These are phyloP conservation scores for Saccharomyces hybrid DNA, from an alignment of 1,139 yeast genomes.

Conservation along the genomic window DNA sequence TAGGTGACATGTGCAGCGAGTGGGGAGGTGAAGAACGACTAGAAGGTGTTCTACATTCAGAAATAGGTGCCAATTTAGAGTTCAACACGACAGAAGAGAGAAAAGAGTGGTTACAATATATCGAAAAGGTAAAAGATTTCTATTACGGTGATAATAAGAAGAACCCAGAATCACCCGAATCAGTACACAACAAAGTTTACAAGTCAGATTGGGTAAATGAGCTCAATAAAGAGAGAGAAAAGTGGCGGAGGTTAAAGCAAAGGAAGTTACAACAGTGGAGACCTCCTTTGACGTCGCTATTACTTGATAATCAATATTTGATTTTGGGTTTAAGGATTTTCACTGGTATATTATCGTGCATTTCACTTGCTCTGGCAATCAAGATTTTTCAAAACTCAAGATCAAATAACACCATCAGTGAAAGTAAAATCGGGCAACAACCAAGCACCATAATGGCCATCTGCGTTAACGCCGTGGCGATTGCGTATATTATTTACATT, in stretches of 20 bases:
- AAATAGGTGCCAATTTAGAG: slow-evolving; percentile 22
- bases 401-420: slow-evolving; percentile 21
- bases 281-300: slow-evolving; percentile 51
- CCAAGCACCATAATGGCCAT: slow-evolving; percentile 92
- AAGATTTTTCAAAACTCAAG: slow-evolving; percentile 49
- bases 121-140: slow-evolving; percentile 24
- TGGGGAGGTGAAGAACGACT: slow-evolving; percentile 73
- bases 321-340: slow-evolving; percentile 70
- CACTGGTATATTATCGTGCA: slow-evolving; percentile 52
- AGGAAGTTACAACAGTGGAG: slow-evolving; percentile 57
- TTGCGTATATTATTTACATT: slow-evolving; percentile 70
- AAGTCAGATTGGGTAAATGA: slow-evolving; percentile 17
- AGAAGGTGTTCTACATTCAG: slow-evolving; percentile 46
- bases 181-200: not conserved
- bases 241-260: slow-evolving; percentile 32
- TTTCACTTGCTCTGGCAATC: slow-evolving; percentile 64
- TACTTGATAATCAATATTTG: slow-evolving; percentile 70
- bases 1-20: slow-evolving; percentile 37
- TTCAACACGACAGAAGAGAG: slow-evolving; percentile 28
- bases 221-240: slow-evolving; percentile 23
- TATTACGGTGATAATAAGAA: slow-evolving; percentile 18
- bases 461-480: slow-evolving; percentile 71
- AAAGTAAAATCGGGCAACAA: slow-evolving; percentile 56
- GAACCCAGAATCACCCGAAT: not conserved
- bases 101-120: slow-evolving; percentile 27